Conservation (phyloP, 83 land plant genomes). For the Picea mariana region DNA sequence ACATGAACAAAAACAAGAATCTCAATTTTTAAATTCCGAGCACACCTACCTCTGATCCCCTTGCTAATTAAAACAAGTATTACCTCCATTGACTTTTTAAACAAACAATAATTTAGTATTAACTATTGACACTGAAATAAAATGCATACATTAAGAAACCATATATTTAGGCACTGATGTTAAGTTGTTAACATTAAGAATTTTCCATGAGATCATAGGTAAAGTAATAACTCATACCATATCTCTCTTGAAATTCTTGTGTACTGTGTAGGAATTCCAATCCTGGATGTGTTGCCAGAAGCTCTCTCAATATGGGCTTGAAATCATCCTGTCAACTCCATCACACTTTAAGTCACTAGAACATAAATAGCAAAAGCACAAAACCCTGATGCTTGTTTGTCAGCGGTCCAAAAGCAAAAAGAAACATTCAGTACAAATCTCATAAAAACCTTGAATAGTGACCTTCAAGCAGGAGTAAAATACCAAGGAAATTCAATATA, state of each 20-base stretch:
- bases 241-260: conserved; percentile 96
- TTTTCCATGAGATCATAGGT: neutral
- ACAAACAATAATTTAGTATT: neutral
- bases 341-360: neutral
- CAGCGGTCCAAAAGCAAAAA: neutral
- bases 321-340: conserved; percentile 72
- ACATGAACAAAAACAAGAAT: neutral
- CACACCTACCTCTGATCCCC: neutral
- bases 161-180: neutral
- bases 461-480: neutral
- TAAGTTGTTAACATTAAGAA: neutral
- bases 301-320: conserved; percentile 79
- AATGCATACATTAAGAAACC: neutral
- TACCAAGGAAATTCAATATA: neutral
- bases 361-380: neutral
- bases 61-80: neutral
- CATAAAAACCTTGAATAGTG: neutral
- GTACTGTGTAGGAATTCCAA: conserved; percentile 88
- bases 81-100: neutral
- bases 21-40: neutral
- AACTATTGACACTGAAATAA: neutral
- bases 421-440: neutral
- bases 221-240: conserved; percentile 46
- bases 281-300: conserved; percentile 88
- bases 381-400: neutral